Percentiles rank a stretch among this genome's conserved stretches.
Conservation (phyloP, 2,329 filamentous ascomycete genomes). For the Ophiosphaerella korrae region DNA sequence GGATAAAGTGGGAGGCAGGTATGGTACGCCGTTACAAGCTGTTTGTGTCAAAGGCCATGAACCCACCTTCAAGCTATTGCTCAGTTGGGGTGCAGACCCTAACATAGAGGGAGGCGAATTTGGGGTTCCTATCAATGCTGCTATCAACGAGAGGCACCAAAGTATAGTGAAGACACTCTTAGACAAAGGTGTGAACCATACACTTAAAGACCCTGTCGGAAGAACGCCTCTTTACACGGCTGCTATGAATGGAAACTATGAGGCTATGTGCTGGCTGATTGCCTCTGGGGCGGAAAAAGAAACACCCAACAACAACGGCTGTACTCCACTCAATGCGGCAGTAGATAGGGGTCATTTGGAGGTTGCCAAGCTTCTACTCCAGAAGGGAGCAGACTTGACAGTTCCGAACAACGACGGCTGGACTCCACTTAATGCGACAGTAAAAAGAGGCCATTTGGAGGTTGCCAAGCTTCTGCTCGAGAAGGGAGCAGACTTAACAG, state of each 20-base stretch:
- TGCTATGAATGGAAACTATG: not conserved
- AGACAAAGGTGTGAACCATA: not conserved
- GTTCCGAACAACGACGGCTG: too few species aligned
- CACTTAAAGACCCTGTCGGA: not conserved
- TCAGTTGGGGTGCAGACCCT: slow-evolving; percentile 8
- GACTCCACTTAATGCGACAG: too few species aligned
- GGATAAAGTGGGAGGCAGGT: slow-evolving; percentile 6
- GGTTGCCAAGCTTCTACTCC: not conserved
- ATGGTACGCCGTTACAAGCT: slow-evolving; percentile 9
- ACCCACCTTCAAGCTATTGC: not conserved
- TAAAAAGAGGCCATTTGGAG: too few species aligned
- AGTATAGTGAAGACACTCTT: slow-evolving; percentile 6
- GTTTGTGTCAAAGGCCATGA: slow-evolving; percentile 5
- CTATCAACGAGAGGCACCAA: slow-evolving; percentile 1
- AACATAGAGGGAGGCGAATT: slow-evolving; percentile 11
- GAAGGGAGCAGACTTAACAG: too few species aligned
- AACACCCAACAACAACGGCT: not conserved
- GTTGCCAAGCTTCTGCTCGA: too few species aligned
- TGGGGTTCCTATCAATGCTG: slow-evolving; percentile 13
- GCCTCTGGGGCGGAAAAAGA: not conserved
- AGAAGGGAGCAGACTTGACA: too few species aligned
- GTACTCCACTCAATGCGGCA: not conserved
- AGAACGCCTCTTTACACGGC: not conserved
- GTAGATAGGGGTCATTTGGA: too few species aligned
- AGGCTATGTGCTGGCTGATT: not conserved